Percentiles rank a stretch among this genome's conserved stretches.
These are phyloP conservation scores for Luvunga scandens DNA, from an alignment of 345 rosid genomes.

Conservation along the genomic window DNA sequence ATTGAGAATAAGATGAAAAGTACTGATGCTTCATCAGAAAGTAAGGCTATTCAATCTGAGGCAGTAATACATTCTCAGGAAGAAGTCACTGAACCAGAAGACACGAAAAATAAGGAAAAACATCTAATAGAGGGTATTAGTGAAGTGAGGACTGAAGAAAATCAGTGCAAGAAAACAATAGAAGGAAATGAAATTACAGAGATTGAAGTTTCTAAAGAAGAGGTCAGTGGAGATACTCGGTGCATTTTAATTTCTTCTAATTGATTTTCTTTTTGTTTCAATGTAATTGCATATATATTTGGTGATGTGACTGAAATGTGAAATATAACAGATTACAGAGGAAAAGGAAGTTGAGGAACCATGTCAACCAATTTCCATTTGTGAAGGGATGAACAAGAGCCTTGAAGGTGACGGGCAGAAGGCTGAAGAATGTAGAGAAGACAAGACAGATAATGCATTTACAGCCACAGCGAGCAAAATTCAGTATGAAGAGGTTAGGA, in stretches of 20 bases:
- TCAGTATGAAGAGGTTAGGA: conserved; percentile 37
- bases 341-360: conserved; percentile 27
- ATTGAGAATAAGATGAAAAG: conserved; percentile 10
- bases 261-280: background rate
- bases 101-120: conserved; percentile 13
- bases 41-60: conserved; percentile 12
- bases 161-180: conserved; percentile 12
- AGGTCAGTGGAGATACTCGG: conserved; percentile 23
- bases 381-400: conserved; percentile 29
- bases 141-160: conserved; percentile 15
- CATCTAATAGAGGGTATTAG: conserved; percentile 5
- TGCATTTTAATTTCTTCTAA: background rate
- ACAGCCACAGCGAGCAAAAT: conserved; percentile 13
- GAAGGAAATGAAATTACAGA: conserved; percentile 21
- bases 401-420: conserved; percentile 21
- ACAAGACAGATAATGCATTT: conserved; percentile 2
- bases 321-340: conserved; percentile 26
- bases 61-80: conserved; percentile 1
- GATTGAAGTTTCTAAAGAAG: conserved; percentile 32
- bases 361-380: conserved; percentile 9
- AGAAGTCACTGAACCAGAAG: conserved; percentile 15
- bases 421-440: conserved; percentile 19
- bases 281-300: background rate
- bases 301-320: conserved; percentile 2
- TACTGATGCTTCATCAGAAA: conserved; percentile 9